Evolutionary conservation across 108 stramenopile species (phyloP).

Genomic region (Epithemia pelagica): DNA sequence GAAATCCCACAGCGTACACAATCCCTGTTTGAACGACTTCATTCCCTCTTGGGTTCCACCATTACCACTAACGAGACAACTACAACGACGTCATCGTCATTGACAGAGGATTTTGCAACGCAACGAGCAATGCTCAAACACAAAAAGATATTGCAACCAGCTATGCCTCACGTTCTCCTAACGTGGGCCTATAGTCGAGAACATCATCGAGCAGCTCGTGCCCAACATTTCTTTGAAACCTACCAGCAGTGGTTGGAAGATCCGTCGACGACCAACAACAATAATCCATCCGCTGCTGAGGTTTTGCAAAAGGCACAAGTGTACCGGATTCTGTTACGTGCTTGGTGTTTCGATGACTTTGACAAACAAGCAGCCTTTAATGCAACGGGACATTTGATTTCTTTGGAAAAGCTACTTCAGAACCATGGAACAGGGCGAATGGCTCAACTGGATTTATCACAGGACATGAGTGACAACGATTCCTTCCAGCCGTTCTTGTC

Average conservation of each 20-base stretch:
- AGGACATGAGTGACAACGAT: background rate
- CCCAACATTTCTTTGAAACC: conserved; percentile 33
- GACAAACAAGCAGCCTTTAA: conserved; percentile 47
- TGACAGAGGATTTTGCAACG: background rate
- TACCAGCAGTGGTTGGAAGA: background rate
- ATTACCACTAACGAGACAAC: background rate
- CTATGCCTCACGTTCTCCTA: conserved; percentile 16
- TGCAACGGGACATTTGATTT: conserved; percentile 69
- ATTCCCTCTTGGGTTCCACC: background rate
- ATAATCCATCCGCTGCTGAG: background rate
- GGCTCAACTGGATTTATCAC: conserved; percentile 29
- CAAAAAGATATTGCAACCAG: conserved; percentile 11
- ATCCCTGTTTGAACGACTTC: conserved; percentile 23
- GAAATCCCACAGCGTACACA: conserved; percentile 51
- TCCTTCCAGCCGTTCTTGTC: too few relatives aligned
- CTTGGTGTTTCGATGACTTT: conserved; percentile 43
- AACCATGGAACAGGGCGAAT: conserved; percentile 32
- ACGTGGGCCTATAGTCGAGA: conserved; percentile 49
- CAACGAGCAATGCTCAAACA: background rate
- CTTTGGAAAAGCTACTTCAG: conserved; percentile 19
- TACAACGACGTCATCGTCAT: background rate
- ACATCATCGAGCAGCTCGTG: conserved; percentile 35
- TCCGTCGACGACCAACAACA: background rate
- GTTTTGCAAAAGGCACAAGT: conserved; percentile 14
- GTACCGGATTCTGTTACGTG: conserved; percentile 51